Evolutionary conservation across 768 basidiomycete species (phyloP).

Genomic region (Chalciporus sphaerocephalus): DNA sequence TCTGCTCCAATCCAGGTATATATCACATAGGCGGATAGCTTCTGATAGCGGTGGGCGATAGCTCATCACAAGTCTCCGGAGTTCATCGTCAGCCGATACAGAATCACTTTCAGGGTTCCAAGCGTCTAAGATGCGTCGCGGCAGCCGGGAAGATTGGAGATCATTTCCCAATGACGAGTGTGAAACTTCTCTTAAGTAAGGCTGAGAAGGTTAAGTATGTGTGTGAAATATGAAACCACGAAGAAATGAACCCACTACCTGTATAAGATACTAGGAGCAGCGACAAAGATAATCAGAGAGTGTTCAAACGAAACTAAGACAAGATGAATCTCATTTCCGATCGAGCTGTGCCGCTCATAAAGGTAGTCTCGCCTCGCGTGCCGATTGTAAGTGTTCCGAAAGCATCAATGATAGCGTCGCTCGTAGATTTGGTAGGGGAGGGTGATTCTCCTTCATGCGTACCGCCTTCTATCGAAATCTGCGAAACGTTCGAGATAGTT

Average conservation of each 20-base stretch:
- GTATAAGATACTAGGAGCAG: constrained; percentile 49
- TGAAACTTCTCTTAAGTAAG: constrained; percentile 17
- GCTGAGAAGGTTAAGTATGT: constrained; percentile 13
- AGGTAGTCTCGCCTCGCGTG: constrained; percentile 49
- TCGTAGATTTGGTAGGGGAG: constrained; percentile 27
- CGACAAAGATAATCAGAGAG: background rate
- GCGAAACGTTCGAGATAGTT: constrained; percentile 25
- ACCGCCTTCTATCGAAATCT: constrained; percentile 21
- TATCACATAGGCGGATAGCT: constrained; percentile 56
- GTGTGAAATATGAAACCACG: background rate
- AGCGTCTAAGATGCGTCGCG: constrained; percentile 37
- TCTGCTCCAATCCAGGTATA: constrained; percentile 60
- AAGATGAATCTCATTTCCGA: constrained; percentile 48
- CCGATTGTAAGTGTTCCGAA: constrained; percentile 58
- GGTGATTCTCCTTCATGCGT: constrained; percentile 8
- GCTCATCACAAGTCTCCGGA: constrained; percentile 42
- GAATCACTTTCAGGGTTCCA: constrained; percentile 33
- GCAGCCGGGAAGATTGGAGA: constrained; percentile 34
- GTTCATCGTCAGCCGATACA: constrained; percentile 29
- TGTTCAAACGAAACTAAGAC: background rate
- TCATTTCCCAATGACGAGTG: constrained; percentile 15
- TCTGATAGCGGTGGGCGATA: constrained; percentile 55
- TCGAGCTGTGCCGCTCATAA: constrained; percentile 62
- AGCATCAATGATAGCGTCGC: constrained; percentile 45
- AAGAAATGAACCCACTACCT: constrained; percentile 32